Conservation (phyloP, 768 basidiomycete genomes). For the Lactifluus echinatus region DNA sequence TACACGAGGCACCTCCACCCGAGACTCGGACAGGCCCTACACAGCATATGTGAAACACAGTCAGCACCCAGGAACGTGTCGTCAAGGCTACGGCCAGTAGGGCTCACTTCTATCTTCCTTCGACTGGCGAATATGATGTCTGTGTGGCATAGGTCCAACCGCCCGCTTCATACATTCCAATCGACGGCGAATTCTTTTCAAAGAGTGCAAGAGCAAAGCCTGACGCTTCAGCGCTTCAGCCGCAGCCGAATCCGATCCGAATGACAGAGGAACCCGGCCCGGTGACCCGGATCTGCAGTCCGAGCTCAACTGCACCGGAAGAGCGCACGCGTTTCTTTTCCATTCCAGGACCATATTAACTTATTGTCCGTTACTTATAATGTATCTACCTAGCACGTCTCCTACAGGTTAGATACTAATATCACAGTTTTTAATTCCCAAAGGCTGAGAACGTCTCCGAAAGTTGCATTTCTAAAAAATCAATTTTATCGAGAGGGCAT, state of each 20-base stretch:
- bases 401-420: too few relatives aligned
- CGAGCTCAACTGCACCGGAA: too few relatives aligned
- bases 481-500: constrained; percentile 96
- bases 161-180: constrained; percentile 87
- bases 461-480: constrained; percentile 96
- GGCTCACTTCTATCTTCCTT: not conserved
- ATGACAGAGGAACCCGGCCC: too few relatives aligned
- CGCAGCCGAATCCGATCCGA: too few relatives aligned
- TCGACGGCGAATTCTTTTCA: constrained; percentile 90
- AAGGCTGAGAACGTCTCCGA: too few relatives aligned
- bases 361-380: too few relatives aligned
- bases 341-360: too few relatives aligned
- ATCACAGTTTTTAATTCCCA: too few relatives aligned
- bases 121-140: not conserved
- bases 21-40: constrained; percentile 88
- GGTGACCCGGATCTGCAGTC: too few relatives aligned
- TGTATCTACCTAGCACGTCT: too few relatives aligned
- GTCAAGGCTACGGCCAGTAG: constrained; percentile 94
- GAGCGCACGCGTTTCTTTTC: too few relatives aligned
- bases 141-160: constrained; percentile 74
- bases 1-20: constrained; percentile 40
- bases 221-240: too few relatives aligned
- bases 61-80: constrained; percentile 92
- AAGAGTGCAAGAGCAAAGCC: constrained; percentile 80
- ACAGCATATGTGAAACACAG: constrained; percentile 76